Evolutionary conservation across 768 basidiomycete genomes (phyloP), one percentile per base, ranked within the genome.

Genomic region (Candolleomyces efflorescens): DNA sequence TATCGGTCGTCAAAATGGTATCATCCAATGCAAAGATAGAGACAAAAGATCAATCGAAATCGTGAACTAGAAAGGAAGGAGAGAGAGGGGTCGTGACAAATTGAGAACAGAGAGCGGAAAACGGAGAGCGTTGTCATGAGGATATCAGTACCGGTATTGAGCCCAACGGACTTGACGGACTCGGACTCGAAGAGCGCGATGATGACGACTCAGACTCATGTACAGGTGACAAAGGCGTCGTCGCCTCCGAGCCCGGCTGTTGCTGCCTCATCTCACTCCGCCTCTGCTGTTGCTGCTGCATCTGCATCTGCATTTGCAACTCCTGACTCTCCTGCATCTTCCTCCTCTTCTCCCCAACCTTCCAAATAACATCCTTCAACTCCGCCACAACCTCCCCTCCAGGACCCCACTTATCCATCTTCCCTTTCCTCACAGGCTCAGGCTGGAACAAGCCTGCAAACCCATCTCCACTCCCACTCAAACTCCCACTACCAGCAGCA

Each of bases 341-440:
- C 59, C 86, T 72, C 67, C 84, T 75, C 64, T 78, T 77, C 71
- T 92, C 87, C 32, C 89, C 82, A 9, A 92, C 90, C 68, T 90
- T 87, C 88, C 87, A 90, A 27, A 92, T 92, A 11, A 92, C 90
- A 63, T 92, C 90, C 68, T 88, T 90, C 61, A 92, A 74, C 68
- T 92, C 90, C 67, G 90, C 84, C 5, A 92, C 89, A 37, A 92
- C 89, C 60, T 92, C 90, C 1, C 84, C 86, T 3, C 84, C 82
- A 6, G 87, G 89, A 0, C 87, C 89, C 86, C 86, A 86, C 56
- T 75, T 73, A 69, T 82, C 84, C 39, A 68, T 64, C 17, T 65
- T 67, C 37, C 55, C 50, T 47, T 48, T 55, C 18, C 51, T 62
- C 57, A 58, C 56, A 9, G 49, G 15, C 23, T 36, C 23, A 43